Base-by-base conservation (phyloP, 495 filamentous ascomycete species). In the Penicillium flavigenum region DNA sequence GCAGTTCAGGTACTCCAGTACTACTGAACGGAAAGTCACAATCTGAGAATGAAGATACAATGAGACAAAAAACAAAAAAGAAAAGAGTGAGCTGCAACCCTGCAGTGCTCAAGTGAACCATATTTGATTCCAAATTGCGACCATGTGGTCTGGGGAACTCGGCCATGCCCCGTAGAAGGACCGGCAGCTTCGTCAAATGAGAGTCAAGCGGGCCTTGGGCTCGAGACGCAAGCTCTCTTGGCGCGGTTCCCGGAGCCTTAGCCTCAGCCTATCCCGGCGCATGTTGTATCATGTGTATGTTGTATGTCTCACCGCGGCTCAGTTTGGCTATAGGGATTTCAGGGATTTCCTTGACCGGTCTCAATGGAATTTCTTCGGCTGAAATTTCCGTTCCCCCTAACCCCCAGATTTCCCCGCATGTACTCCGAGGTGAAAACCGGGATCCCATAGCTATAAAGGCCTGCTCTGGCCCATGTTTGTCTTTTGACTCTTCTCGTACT, bases 191-290 rank as follows among this genome's bases (percentile, higher is more conserved):
- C 51, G 42, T 63, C 65, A 47, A 68, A 68, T 65, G 36, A 55
- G 20, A 59, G 44, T 26, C 12, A 19, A 47, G 36, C 32, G 39
- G 20, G 11, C 31, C 10, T 34, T 16, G 20, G 20, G 27, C 7
- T 42, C 54, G 53, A 55, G 60, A 65, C 54, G 57, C 63, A 68
- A 68, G 65, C 65, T 68, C 60, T 31, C 65, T 65, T 68, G 63
- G 65, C 58, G 11, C 39, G 56, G 44, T 29, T 34, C 55, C 55
- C 63, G 53, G 53, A 43, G 11, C 17, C 31, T 34, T 34, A 14
- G 31, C 31, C 64, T 62, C 58, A 59, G 58, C 59, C 57, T 50
- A 12, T 32, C 60, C 34, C 46, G 29, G 2, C 5, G 24, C 5
- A 24, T 26, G 24, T 26, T 26, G 45, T 54, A 46, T 47, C 54